Percentiles rank a stretch among this genome's conserved stretches.
phyloP scores from a whole-genome alignment of 2,329 filamentous ascomycete genomes.

The Fusarium anthophilum region DNA sequence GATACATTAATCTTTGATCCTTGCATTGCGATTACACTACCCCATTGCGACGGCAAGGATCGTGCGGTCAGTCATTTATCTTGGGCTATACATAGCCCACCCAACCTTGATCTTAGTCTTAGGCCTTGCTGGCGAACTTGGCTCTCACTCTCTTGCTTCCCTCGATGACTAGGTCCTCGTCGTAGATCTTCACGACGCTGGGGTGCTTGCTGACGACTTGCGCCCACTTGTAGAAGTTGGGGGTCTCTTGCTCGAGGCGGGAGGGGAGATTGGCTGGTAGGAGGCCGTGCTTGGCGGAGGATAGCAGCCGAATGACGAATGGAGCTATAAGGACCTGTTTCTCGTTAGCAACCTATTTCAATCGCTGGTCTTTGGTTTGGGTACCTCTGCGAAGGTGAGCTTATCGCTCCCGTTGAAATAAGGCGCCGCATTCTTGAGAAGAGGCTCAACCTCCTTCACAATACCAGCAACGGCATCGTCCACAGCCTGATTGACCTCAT shows the following conservation, averaged over 20 bases:
- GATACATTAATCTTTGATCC: not conserved
- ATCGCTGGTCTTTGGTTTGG: conserved; percentile 25
- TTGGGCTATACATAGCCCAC: conserved; percentile 1
- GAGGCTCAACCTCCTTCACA: conserved; percentile 77
- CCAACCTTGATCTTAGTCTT: not conserved
- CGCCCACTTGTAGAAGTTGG: conserved; percentile 75
- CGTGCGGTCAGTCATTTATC: not conserved
- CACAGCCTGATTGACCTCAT: conserved; percentile 59
- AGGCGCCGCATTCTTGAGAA: conserved; percentile 65
- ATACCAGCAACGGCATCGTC: conserved; percentile 64
- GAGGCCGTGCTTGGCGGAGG: conserved; percentile 63
- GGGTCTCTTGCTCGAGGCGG: conserved; percentile 63
- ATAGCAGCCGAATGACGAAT: conserved; percentile 70
- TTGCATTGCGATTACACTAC: conserved; percentile 3
- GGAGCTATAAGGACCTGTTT: conserved; percentile 69
- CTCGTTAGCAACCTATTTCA: not conserved
- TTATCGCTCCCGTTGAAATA: conserved; percentile 72
- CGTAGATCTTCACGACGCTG: conserved; percentile 72
- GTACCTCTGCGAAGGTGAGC: conserved; percentile 78
- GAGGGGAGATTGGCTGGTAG: conserved; percentile 58
- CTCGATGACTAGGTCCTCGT: conserved; percentile 54
- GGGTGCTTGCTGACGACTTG: conserved; percentile 67
- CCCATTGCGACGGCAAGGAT: not conserved
- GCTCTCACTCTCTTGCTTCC: conserved; percentile 32
- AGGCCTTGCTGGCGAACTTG: conserved; percentile 18